Conservation (phyloP, 192 early-diverging fungal species). For the Entomortierella lignicola region DNA sequence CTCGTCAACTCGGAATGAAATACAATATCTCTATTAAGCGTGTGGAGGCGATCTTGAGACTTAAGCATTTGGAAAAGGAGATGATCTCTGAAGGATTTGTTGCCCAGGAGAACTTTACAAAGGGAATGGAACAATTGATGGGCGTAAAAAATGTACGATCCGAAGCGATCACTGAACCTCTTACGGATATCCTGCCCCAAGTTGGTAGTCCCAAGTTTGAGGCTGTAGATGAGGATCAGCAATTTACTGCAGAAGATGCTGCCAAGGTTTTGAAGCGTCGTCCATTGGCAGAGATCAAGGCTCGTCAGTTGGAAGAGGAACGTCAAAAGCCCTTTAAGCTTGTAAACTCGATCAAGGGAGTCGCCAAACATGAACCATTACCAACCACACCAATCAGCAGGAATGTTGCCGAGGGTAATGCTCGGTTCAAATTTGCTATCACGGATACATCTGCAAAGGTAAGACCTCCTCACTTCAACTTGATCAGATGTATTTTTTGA, state of each 20-base stretch:
- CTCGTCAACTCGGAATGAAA: constrained; percentile 75
- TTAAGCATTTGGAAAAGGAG: constrained; percentile 84
- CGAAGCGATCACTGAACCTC: constrained; percentile 57
- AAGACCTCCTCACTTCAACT: background rate
- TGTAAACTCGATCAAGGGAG: constrained; percentile 36
- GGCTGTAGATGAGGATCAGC: constrained; percentile 82
- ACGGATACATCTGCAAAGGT: constrained; percentile 52
- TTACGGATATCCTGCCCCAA: constrained; percentile 66
- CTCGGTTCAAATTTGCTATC: constrained; percentile 58
- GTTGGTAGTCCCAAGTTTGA: constrained; percentile 82
- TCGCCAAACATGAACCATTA: constrained; percentile 18
- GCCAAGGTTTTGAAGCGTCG: constrained; percentile 81
- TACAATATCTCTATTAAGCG: constrained; percentile 84
- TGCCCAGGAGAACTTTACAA: constrained; percentile 75
- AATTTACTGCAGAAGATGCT: constrained; percentile 82
- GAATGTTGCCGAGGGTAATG: constrained; percentile 25
- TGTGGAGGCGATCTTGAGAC: constrained; percentile 89
- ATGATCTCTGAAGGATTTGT: constrained; percentile 71
- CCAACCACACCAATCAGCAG: constrained; percentile 21
- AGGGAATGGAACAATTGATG: constrained; percentile 89
- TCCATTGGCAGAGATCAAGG: constrained; percentile 58
- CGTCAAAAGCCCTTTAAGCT: constrained; percentile 37
- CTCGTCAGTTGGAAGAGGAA: constrained; percentile 35
- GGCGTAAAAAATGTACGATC: constrained; percentile 58
- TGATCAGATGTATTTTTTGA: background rate